Evolutionary conservation across 208 protist species (phyloP).

Genomic region (Blastocrithidia nonstop): DNA sequence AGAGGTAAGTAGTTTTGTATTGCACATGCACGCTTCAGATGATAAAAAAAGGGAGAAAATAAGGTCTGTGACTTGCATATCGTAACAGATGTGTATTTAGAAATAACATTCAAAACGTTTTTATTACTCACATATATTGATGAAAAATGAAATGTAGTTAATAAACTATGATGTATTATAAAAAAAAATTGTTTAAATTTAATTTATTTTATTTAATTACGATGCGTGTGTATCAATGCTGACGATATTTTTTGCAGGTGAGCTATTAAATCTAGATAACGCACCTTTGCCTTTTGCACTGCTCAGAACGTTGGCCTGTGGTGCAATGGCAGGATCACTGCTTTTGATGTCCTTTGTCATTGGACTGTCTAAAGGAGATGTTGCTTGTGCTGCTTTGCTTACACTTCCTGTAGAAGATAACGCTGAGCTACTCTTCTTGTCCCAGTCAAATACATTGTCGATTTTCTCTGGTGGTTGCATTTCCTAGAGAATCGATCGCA

Average conservation of each 20-base stretch:
- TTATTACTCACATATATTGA: too few relatives aligned
- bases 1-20: conserved; percentile 5
- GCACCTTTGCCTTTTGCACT: conserved; percentile 20
- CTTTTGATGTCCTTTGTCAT: neutral
- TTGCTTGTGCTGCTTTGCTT: conserved; percentile 1
- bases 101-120: too few relatives aligned
- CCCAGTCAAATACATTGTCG: conserved; percentile 36
- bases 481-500: conserved; percentile 28
- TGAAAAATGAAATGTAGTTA: neutral
- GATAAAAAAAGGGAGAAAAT: conserved; percentile 1
- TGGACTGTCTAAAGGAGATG: conserved; percentile 6
- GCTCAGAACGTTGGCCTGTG: conserved; percentile 19
- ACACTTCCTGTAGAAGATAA: too few relatives aligned
- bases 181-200: neutral
- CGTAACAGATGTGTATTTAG: neutral
- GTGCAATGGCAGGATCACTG: conserved; percentile 3
- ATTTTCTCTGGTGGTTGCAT: conserved; percentile 17
- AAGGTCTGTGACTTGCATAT: neutral
- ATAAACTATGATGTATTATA: neutral
- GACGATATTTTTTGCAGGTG: conserved; percentile 21
- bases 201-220: neutral
- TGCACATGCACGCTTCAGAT: too few relatives aligned
- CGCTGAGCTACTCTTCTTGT: conserved; percentile 3
- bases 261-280: conserved; percentile 25
- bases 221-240: conserved; percentile 19